Base-by-base conservation (phyloP, 2,329 filamentous ascomycete species). In the Magnaporthiopsis incrustans region DNA sequence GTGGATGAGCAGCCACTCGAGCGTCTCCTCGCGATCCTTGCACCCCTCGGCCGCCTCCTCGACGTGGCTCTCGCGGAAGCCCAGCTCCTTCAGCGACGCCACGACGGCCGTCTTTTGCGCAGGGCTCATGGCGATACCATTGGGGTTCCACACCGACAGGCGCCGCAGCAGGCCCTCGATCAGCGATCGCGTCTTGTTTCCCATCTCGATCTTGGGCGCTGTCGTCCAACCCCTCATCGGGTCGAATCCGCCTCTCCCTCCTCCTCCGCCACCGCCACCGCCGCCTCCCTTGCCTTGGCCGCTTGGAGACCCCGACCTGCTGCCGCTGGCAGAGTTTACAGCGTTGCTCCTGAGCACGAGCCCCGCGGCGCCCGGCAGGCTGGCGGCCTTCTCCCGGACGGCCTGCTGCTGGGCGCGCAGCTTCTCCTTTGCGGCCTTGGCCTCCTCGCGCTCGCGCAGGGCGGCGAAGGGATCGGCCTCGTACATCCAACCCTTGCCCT, bases 1-100 rank as follows among this genome's bases (percentile, higher is more conserved):
- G 75, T 99, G 94, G 62, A 98, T 93, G 61, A 99, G 83, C 22
- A 99, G 82, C 95, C 95, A 99, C 74, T 98, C 94, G 2, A 99
- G 82, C 22, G 92, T 89, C 76, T 99, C 95, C 73, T 97, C 93
- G 35, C 89, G 84, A 73, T 97, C 92, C 74, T 94, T 96, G 78
- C 93, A 97, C 70, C 93, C 87, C 59, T 86, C 86, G 1, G 90
- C 85, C 11, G 95, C 94, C 77, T 99, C 95, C 72, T 96, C 87
- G 57, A 93, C 85, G 72, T 99, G 95, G 70, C 89, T 96, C 70
- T 82, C 83, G n/a, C 94, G 87, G 74, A 99, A 99, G 0, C 92
- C 93, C 62, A 96, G 82, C n/a, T 81, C 84, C 27, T 81, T 82
- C 50, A 98, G 82, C 70, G 96, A 91, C 22, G 87, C 82, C n/a